Evolutionary conservation across 345 rosid genomes (phyloP).

Genomic region (Brassica juncea): DNA sequence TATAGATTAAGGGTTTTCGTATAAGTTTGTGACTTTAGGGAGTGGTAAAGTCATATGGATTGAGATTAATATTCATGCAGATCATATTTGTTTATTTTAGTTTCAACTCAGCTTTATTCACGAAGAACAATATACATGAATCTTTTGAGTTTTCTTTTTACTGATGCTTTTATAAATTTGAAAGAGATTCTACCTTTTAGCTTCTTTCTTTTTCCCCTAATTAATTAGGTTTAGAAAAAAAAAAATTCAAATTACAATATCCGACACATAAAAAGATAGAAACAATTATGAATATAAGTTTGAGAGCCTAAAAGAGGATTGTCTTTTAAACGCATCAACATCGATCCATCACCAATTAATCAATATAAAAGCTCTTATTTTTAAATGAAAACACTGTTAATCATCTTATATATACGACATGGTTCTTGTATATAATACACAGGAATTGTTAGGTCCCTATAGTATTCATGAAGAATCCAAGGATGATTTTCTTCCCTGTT

Average conservation of each 20-base stretch:
- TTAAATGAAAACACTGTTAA: not conserved
- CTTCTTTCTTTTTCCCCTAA: constrained; percentile 31
- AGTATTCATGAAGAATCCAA: constrained; percentile 41
- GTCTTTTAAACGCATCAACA: constrained; percentile 38
- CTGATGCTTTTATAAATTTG: constrained; percentile 20
- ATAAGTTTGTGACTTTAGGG: constrained; percentile 21
- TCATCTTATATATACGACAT: not conserved
- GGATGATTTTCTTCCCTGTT: constrained; percentile 31
- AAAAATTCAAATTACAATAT: not conserved
- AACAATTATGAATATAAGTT: constrained; percentile 27
- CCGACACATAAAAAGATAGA: constrained; percentile 36
- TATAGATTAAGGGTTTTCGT: constrained; percentile 27
- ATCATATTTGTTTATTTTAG: constrained; percentile 36
- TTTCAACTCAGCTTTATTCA: constrained; percentile 25
- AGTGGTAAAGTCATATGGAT: constrained; percentile 10
- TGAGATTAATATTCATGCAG: constrained; percentile 36
- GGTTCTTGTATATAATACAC: not conserved
- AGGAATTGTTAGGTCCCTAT: constrained; percentile 28
- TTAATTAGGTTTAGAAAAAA: constrained; percentile 17
- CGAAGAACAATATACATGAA: constrained; percentile 10
- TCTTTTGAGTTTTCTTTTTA: constrained; percentile 11
- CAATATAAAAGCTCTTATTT: constrained; percentile 19
- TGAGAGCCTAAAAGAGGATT: constrained; percentile 37
- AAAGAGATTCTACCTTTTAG: constrained; percentile 29
- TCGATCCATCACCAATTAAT: not conserved